Conservation (phyloP, 163 green algal species). For the Chlamydomonas reinhardtii region DNA sequence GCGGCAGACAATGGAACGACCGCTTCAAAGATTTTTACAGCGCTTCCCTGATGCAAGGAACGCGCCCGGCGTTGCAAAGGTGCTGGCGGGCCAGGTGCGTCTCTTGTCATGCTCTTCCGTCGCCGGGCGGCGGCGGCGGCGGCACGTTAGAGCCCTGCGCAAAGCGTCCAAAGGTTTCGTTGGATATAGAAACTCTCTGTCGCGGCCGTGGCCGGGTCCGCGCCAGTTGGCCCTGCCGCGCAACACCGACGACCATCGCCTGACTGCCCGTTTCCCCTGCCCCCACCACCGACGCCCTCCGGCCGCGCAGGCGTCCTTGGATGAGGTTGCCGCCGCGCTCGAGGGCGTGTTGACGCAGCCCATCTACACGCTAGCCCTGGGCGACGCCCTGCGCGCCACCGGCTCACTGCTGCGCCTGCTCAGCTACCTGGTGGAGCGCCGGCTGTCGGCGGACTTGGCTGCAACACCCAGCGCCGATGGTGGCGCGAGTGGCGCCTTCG, state of each 20-base stretch:
- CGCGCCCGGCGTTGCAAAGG: neutral
- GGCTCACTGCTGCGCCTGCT: conserved; percentile 43
- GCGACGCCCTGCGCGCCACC: conserved; percentile 10
- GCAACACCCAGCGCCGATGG: too few relatives aligned
- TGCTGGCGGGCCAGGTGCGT: conserved; percentile 9
- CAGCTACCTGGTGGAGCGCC: conserved; percentile 32
- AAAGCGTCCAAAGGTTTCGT: too few relatives aligned
- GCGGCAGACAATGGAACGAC: neutral
- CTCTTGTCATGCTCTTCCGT: neutral
- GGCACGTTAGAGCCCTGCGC: neutral
- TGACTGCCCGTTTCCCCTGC: neutral
- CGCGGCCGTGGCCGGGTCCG: too few relatives aligned
- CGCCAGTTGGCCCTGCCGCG: too few relatives aligned
- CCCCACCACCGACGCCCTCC: neutral
- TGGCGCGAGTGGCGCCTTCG: neutral
- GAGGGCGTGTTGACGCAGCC: conserved; percentile 23
- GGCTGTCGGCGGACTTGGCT: neutral
- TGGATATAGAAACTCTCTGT: too few relatives aligned
- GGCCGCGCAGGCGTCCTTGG: conserved; percentile 9
- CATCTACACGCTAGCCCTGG: conserved; percentile 34
- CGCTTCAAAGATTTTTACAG: conserved; percentile 6
- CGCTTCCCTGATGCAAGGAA: conserved; percentile 18
- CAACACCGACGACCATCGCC: too few relatives aligned
- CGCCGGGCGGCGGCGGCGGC: conserved; percentile 25
- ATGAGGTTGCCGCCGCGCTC: conserved; percentile 21